These are phyloP conservation scores for Adansonia madagascariensis DNA, from an alignment of 441 rosid species.

Conservation along the genomic window DNA sequence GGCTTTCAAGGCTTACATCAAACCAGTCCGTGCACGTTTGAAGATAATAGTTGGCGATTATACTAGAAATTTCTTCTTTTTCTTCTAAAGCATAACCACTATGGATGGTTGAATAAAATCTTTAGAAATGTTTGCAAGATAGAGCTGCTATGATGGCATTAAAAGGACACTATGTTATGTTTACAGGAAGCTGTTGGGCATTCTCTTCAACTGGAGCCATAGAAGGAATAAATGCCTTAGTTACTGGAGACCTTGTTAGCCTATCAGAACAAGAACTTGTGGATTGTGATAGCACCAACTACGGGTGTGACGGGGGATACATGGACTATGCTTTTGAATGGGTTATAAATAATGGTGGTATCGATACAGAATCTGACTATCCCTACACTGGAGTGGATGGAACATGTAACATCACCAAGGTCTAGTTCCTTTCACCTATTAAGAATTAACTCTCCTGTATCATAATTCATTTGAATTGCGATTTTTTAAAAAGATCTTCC, in stretches of 20 bases:
- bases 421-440: constrained; percentile 5
- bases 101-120: not conserved
- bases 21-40: not conserved
- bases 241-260: constrained; percentile 54
- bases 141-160: not conserved
- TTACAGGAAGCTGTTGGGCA: constrained; percentile 76
- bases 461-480: not conserved
- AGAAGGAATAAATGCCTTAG: constrained; percentile 67
- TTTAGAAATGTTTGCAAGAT: not conserved
- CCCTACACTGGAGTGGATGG: constrained; percentile 58
- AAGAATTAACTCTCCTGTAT: too few species aligned
- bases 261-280: constrained; percentile 75
- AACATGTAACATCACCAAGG: constrained; percentile 63
- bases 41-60: not conserved
- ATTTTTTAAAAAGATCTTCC: not conserved
- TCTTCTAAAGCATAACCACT: not conserved
- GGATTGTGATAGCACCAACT: constrained; percentile 59
- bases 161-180: not conserved
- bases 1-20: not conserved
- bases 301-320: constrained; percentile 72
- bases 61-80: not conserved
- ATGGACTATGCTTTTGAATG: constrained; percentile 82
- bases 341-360: constrained; percentile 66
- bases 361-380: constrained; percentile 56
- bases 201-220: constrained; percentile 72